Base-by-base conservation (phyloP, 129 eudicot species). In the Ambrosia artemisiifolia region DNA sequence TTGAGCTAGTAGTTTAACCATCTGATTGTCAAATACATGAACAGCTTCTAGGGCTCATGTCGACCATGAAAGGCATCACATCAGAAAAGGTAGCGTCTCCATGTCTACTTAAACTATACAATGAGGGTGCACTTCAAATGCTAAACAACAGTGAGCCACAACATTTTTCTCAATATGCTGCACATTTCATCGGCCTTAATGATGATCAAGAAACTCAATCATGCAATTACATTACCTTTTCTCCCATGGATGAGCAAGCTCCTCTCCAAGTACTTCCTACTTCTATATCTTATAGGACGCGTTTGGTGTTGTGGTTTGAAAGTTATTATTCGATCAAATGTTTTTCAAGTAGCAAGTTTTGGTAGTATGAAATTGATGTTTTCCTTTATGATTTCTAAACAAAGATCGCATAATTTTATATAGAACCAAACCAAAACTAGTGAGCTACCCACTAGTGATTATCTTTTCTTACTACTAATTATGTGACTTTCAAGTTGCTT, bases 1-100 rank as follows among this genome's bases (percentile, higher is more conserved):
- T 67, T 57, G 43, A 32, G 68, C 62, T 57, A 42, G 32, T 67
- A 46, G 43, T 62, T 69, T 18, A 55, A 24, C 34, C 17, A 59
- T 30, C 4, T 46, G 42, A 64, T 50, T 70, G 30, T 9, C 18
- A 43, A 70, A 70, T 20, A 36, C 30, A 78, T 78, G 50, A 63
- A 73, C 97, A 94, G 99, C 97, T 95, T 46, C 70, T 95, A 42
- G 99, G 99, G 0, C 74, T 95, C 64, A 77, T 95, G 60, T 90
- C 87, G 54, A 77, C 35, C 54, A 54, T 89, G 82, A 95, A 95
- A 74, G 99, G 91, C 6, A 75, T 91, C 14, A 95, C 97, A 63
- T 80, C 97, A 69, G 78, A 69, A n/a, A 65, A 11, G 13, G 86
- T 86, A 78, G 90, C 97, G 13, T 88, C 97, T 38, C 73, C 83